Evolutionary conservation across 169 alveolate species (phyloP), one percentile per base, ranked within the genome.

Genomic region (Plasmodium falciparum): DNA sequence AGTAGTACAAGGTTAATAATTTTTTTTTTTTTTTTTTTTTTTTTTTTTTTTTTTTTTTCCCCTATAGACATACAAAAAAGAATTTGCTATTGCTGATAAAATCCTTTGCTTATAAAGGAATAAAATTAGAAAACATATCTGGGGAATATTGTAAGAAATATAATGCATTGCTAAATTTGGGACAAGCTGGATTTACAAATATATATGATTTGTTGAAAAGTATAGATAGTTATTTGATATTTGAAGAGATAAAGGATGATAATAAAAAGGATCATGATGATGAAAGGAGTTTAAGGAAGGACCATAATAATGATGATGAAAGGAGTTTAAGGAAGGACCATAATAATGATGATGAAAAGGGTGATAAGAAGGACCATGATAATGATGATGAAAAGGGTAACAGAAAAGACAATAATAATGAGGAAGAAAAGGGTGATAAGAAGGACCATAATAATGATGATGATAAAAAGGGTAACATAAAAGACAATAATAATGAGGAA

Each of bases 101-200:
- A 43, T 76, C 89, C 15, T 76, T 76, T 45, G 89, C 74, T 15
- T 76, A 76, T 56, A 65, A 76, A 67, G 89, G 89, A 2, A 76
- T 76, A 39, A 76, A 76, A 49, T 47, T 76, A 17, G 89, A 76
- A 47, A 62, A 65, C 12, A 76, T 76, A 26, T 63, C 89, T 26
- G 89, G 89, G 49, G 89, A 76, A 65, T 76, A 76, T 7, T 76
- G 89, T 24, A 76, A 76, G 58, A 76, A 76, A 54, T 76, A 76
- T 20, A 76, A 76, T 67, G 89, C 89, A 17, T 24, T 76, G 13
- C 33, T 76, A n/a, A 76, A 76, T 13, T 9, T 76, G 50, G 47
- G 70, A 2, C 89, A 76, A 12, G 89, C 89, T 45, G 89, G 89
- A n/a, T 76, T 76, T 50, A 56, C 62, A 13, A 76, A 76, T 20